Percentiles rank a stretch among this genome's conserved stretches.
Evolutionary conservation across 768 basidiomycete genomes (phyloP).

Genomic region (Hericium alpestre): DNA sequence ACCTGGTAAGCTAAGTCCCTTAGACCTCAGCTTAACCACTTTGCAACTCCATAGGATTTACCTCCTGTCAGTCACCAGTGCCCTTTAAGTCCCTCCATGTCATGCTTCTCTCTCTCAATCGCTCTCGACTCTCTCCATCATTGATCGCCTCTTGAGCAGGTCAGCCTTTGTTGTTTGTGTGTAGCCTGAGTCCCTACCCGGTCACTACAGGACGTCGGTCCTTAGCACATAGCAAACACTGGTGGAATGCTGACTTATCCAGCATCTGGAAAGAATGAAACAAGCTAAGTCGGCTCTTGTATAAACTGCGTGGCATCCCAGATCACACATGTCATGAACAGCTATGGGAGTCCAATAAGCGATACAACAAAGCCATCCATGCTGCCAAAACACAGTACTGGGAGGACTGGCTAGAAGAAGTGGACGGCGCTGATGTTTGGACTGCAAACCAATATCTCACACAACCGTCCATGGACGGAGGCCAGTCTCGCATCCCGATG

Average conservation of each 20-base stretch:
- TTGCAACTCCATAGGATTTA: too few species aligned
- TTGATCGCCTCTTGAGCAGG: too few species aligned
- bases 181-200: too few species aligned
- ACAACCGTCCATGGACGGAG: constrained; percentile 4
- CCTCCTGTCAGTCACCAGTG: too few species aligned
- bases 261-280: neutral
- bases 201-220: too few species aligned
- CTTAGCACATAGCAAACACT: neutral
- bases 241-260: constrained; percentile 3
- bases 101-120: too few species aligned
- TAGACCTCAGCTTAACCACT: too few species aligned
- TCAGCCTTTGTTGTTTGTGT: too few species aligned
- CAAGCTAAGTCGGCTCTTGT: neutral
- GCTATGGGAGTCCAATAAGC: neutral
- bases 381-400: constrained; percentile 16
- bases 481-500: constrained; percentile 12
- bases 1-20: too few species aligned
- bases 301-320: neutral
- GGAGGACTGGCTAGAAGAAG: constrained; percentile 15
- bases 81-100: too few species aligned
- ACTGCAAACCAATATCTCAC: constrained; percentile 7
- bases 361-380: constrained; percentile 10
- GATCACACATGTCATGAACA: constrained; percentile 1
- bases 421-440: constrained; percentile 12
- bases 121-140: too few species aligned